phyloP scores from a whole-genome alignment of 2,329 filamentous ascomycete species.

The Grosmannia huntii region DNA sequence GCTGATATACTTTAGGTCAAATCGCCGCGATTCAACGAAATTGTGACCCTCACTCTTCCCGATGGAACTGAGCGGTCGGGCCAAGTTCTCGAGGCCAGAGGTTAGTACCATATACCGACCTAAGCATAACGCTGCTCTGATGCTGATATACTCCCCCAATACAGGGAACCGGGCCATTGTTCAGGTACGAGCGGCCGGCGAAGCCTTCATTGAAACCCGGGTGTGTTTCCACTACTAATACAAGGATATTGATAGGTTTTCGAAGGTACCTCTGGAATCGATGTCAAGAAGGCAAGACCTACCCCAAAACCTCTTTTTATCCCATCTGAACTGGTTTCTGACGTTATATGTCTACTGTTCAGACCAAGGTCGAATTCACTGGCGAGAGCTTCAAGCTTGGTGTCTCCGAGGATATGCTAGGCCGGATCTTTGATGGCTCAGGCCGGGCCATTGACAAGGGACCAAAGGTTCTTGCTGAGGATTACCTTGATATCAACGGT shows the following conservation, averaged over 20 bases:
- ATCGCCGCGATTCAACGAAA: conserved; percentile 95
- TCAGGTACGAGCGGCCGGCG: conserved; percentile 47
- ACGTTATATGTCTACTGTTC: not conserved
- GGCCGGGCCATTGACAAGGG: conserved; percentile 98
- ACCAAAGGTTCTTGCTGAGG: conserved; percentile 92
- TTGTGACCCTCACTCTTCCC: conserved; percentile 87
- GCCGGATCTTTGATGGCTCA: conserved; percentile 96
- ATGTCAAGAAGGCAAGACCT: conserved; percentile 86
- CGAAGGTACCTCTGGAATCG: conserved; percentile 91
- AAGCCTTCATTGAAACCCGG: not conserved
- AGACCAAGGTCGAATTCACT: conserved; percentile 96
- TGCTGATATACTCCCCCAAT: conserved; percentile 2
- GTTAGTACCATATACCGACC: conserved; percentile 29
- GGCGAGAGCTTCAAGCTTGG: conserved; percentile 96
- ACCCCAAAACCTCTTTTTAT: not conserved
- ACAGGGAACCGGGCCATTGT: conserved; percentile 86
- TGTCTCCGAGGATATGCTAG: conserved; percentile 98
- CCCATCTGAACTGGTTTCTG: not conserved
- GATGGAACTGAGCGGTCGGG: conserved; percentile 91
- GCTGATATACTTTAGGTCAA: conserved; percentile 57
- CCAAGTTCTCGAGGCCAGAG: conserved; percentile 94
- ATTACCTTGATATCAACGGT: conserved; percentile 98
- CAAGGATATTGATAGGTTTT: conserved; percentile 54
- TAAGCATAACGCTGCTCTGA: not conserved
- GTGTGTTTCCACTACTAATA: not conserved